Conservation (phyloP, 768 basidiomycete genomes). For the Lyophyllum decastes region DNA sequence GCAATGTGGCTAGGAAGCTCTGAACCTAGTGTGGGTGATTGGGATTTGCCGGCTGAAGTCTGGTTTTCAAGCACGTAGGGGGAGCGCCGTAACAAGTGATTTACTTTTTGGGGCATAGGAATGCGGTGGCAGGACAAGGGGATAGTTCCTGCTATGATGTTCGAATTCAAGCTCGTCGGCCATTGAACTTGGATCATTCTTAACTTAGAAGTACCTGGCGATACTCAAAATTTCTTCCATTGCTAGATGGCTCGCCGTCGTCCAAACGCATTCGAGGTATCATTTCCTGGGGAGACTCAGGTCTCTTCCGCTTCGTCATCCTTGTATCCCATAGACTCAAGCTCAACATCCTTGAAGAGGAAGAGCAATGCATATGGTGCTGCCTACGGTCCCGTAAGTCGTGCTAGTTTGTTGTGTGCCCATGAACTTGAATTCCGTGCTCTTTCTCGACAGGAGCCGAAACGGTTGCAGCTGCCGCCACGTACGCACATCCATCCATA, state of each 20-base stretch:
- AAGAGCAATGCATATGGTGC: slow-evolving; percentile 15
- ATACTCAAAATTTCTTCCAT: too few relatives aligned
- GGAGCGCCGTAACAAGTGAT: too few relatives aligned
- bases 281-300: slow-evolving; percentile 45
- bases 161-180: too few relatives aligned
- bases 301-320: slow-evolving; percentile 2
- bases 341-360: slow-evolving; percentile 19
- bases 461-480: slow-evolving; percentile 23
- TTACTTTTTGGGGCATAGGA: too few relatives aligned
- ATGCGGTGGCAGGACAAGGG: too few relatives aligned
- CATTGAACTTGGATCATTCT: not conserved
- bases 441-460: slow-evolving; percentile 22
- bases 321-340: slow-evolving; percentile 1
- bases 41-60: too few relatives aligned
- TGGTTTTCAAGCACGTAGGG: too few relatives aligned
- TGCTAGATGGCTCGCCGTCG: slow-evolving; percentile 40
- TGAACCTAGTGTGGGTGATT: too few relatives aligned
- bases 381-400: slow-evolving; percentile 21
- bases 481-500: slow-evolving; percentile 8
- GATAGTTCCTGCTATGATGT: too few relatives aligned
- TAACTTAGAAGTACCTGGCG: not conserved
- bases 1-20: too few relatives aligned
- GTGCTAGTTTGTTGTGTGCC: not conserved
- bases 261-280: slow-evolving; percentile 56
- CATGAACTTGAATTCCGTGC: not conserved